phyloP scores from a whole-genome alignment of 352 stramenopile species.

The Phytophthora aleatoria region DNA sequence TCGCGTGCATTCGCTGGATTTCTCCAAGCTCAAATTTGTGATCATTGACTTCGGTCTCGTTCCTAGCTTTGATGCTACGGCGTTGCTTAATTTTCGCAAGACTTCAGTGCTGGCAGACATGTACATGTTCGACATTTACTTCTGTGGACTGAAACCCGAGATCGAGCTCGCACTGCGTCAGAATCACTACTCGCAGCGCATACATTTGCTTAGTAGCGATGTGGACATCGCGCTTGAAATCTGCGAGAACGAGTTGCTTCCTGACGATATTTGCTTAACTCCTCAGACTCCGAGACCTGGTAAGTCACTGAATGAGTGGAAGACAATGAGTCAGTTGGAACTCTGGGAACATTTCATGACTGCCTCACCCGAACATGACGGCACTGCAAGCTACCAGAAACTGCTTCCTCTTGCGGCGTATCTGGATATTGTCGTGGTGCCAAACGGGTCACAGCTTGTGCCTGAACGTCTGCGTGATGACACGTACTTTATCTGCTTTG shows the following conservation, averaged over 20 bases:
- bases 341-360: conserved; percentile 75
- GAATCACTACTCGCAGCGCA: conserved; percentile 49
- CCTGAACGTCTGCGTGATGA: conserved; percentile 46
- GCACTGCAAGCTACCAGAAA: conserved; percentile 45
- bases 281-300: conserved; percentile 32
- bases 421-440: conserved; percentile 60
- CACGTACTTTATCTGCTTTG: conserved; percentile 82
- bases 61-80: conserved; percentile 76
- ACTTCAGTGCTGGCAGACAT: conserved; percentile 58
- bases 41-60: conserved; percentile 86
- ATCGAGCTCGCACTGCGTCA: conserved; percentile 54
- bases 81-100: conserved; percentile 80
- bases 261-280: conserved; percentile 40
- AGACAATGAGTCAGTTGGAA: conserved; percentile 61
- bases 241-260: conserved; percentile 68
- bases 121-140: conserved; percentile 82
- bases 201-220: conserved; percentile 57
- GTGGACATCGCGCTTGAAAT: conserved; percentile 67
- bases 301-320: conserved; percentile 56
- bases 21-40: conserved; percentile 60
- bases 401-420: conserved; percentile 64
- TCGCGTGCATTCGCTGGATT: conserved; percentile 63
- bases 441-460: conserved; percentile 44
- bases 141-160: conserved; percentile 62
- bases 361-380: conserved; percentile 36